A percentile compares a stretch with the other conserved stretches of the same genome.
Conservation (phyloP, 345 rosid species). For the Microcos paniculata region DNA sequence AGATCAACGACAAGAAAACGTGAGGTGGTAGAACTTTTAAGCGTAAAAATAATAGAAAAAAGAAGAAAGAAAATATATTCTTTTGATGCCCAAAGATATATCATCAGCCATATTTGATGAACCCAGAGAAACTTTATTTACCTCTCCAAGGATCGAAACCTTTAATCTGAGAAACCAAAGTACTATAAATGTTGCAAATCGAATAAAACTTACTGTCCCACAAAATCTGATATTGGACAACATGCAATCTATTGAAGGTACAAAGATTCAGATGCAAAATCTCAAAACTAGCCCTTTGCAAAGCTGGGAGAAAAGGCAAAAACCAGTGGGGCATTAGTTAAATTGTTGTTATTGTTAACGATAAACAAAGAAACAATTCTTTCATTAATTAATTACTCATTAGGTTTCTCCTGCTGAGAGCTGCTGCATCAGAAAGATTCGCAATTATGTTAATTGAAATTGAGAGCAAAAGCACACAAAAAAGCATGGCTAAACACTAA, state of each 20-base stretch:
- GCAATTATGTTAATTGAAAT: neutral
- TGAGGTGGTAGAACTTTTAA: slow-evolving; percentile 18
- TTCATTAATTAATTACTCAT: slow-evolving; percentile 2
- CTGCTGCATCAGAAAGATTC: slow-evolving; percentile 6
- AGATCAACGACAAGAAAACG: slow-evolving; percentile 21
- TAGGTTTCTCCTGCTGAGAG: neutral
- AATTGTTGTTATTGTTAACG: slow-evolving; percentile 10
- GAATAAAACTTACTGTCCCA: slow-evolving; percentile 36
- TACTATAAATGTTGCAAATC: slow-evolving; percentile 1
- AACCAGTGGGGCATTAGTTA: slow-evolving; percentile 25
- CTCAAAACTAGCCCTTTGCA: slow-evolving; percentile 36
- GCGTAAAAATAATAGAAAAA: slow-evolving; percentile 9
- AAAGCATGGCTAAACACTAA: slow-evolving; percentile 23
- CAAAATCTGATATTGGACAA: slow-evolving; percentile 37
- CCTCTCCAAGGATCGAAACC: neutral
- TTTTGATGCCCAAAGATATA: slow-evolving; percentile 21
- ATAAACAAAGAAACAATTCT: slow-evolving; percentile 5
- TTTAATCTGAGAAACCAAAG: slow-evolving; percentile 9
- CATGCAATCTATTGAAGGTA: slow-evolving; percentile 38
- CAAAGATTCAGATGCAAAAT: slow-evolving; percentile 21
- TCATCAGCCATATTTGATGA: slow-evolving; percentile 17
- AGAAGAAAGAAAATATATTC: neutral
- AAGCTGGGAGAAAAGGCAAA: slow-evolving; percentile 21
- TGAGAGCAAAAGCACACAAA: slow-evolving; percentile 7
- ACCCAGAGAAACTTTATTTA: slow-evolving; percentile 3